Conservation (phyloP, 306 rosid genomes). For the Styphnolobium japonicum region DNA sequence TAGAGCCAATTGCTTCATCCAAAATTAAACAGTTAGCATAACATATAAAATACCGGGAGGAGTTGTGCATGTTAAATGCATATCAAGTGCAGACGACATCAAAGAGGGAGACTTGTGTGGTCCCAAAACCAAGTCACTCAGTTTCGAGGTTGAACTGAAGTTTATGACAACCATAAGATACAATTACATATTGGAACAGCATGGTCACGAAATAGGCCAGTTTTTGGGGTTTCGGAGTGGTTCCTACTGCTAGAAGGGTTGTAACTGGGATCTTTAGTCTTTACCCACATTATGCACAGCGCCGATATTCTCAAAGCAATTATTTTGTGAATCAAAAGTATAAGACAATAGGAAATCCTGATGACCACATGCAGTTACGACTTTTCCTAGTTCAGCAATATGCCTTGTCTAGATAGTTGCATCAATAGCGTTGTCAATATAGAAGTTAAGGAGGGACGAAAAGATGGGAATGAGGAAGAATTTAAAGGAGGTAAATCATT, state of each 20-base stretch:
- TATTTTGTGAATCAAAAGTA: neutral
- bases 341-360: neutral
- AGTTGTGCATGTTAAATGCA: neutral
- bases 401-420: neutral
- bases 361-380: neutral
- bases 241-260: neutral
- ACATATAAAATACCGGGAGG: neutral
- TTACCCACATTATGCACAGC: neutral
- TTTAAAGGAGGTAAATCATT: too few species aligned
- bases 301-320: neutral
- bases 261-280: neutral
- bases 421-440: neutral
- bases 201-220: neutral
- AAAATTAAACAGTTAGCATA: neutral
- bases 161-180: neutral
- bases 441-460: neutral
- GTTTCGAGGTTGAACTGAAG: neutral
- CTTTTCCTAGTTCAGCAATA: neutral
- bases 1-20: neutral
- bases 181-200: neutral
- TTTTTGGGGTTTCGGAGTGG: neutral
- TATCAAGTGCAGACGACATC: neutral
- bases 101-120: neutral
- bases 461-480: too few species aligned
- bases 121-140: neutral